Percentiles rank a stretch among this genome's conserved stretches.
Evolutionary conservation across 1,284 basidiomycete species (phyloP).

Genomic region (Rhodotorula sp.): DNA sequence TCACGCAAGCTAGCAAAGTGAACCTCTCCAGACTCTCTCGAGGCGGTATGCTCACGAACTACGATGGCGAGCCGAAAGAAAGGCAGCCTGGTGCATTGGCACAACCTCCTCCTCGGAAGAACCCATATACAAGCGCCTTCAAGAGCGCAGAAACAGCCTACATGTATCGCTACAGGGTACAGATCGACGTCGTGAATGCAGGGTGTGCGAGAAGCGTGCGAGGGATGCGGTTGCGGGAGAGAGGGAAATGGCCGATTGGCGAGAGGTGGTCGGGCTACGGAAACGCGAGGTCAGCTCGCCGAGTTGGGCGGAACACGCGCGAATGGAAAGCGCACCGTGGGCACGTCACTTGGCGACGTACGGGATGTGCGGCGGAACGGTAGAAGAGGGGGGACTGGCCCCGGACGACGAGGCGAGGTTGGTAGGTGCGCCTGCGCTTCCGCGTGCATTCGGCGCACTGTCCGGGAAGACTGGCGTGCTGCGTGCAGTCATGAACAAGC

Average conservation of each 20-base stretch:
- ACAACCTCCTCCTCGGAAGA: too few relatives aligned
- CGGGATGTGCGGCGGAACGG: neutral
- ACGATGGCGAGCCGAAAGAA: too few relatives aligned
- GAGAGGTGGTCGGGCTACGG: neutral
- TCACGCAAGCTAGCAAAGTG: too few relatives aligned
- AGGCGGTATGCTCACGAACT: too few relatives aligned
- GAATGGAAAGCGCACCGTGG: neutral
- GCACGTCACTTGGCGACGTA: neutral
- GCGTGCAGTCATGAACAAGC: neutral
- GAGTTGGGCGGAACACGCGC: neutral
- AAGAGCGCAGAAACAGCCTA: too few relatives aligned
- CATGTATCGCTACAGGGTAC: too few relatives aligned
- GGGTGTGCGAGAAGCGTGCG: neutral
- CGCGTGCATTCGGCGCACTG: neutral
- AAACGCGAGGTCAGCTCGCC: neutral
- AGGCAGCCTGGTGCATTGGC: too few relatives aligned
- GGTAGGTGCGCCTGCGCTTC: too few relatives aligned
- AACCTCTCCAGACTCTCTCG: too few relatives aligned
- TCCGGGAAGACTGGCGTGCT: neutral
- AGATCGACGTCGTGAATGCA: too few relatives aligned
- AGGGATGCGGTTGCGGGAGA: neutral
- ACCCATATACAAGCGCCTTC: too few relatives aligned
- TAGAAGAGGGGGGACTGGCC: neutral
- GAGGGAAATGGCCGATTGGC: neutral
- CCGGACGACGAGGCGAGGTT: neutral